Evolutionary conservation across 1,139 yeast species (phyloP).

Genomic region (Candida freyschussii): DNA sequence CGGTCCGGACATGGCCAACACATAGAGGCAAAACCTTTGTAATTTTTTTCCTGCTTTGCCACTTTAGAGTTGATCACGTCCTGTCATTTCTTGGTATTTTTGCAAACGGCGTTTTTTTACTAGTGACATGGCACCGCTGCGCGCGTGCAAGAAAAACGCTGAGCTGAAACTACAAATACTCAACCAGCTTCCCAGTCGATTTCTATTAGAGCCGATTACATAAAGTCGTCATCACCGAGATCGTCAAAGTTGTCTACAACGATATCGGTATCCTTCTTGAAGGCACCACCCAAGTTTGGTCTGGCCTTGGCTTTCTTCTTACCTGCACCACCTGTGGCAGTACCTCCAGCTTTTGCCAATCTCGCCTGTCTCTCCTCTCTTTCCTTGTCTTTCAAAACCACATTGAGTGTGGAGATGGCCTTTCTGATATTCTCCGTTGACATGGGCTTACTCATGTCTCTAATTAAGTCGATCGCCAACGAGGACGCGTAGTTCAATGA

Average conservation of each 20-base stretch:
- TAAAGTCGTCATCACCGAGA: slow-evolving; percentile 78
- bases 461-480: slow-evolving; percentile 78
- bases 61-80: too few relatives aligned
- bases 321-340: slow-evolving; percentile 91
- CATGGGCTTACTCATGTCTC: slow-evolving; percentile 81
- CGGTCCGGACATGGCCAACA: neutral
- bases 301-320: slow-evolving; percentile 88
- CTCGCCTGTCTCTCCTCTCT: slow-evolving; percentile 84
- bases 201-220: slow-evolving; percentile 62
- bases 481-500: slow-evolving; percentile 65
- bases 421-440: slow-evolving; percentile 79
- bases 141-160: too few relatives aligned
- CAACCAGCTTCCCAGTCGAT: too few relatives aligned
- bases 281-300: slow-evolving; percentile 69
- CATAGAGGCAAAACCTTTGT: too few relatives aligned
- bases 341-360: slow-evolving; percentile 74
- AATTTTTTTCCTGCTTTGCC: too few relatives aligned
- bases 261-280: slow-evolving; percentile 70
- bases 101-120: too few relatives aligned
- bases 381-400: slow-evolving; percentile 78
- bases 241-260: slow-evolving; percentile 56
- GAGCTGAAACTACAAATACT: too few relatives aligned
- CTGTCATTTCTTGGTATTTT: too few relatives aligned
- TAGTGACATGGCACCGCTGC: too few relatives aligned
- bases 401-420: slow-evolving; percentile 79